Evolutionary conservation across 2,329 filamentous ascomycete species (phyloP).

Genomic region (Colletotrichum melonis): DNA sequence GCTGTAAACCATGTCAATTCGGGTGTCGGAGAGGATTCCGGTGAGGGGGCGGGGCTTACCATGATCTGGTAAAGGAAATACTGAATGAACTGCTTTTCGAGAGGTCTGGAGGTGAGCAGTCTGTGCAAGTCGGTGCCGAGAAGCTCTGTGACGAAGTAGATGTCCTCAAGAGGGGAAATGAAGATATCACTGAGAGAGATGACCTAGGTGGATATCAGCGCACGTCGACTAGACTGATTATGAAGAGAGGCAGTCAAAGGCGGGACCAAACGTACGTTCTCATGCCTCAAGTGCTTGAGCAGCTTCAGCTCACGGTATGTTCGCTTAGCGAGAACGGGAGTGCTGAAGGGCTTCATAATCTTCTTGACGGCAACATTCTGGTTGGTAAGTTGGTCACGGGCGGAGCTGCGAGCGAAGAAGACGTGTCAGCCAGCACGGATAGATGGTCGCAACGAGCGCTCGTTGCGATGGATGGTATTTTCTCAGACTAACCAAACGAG

Average conservation of each 20-base stretch:
- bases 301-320: constrained; percentile 98
- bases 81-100: constrained; percentile 99
- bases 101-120: constrained; percentile 90
- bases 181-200: constrained; percentile 99
- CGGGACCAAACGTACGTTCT: constrained; percentile 76
- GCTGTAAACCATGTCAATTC: constrained; percentile 61
- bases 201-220: constrained; percentile 67
- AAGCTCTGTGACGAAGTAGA: constrained; percentile 98
- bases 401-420: constrained; percentile 72
- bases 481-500: constrained; percentile 83
- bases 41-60: constrained; percentile 64
- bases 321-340: constrained; percentile 96
- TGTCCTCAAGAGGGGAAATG: constrained; percentile 98
- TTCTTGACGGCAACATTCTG: constrained; percentile 99
- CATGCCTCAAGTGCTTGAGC: constrained; percentile 94
- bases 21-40: constrained; percentile 8
- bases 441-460: background rate
- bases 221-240: constrained; percentile 4
- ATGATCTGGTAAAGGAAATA: constrained; percentile 99
- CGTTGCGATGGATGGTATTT: constrained; percentile 27
- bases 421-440: constrained; percentile 37
- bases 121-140: constrained; percentile 96
- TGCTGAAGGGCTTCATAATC: constrained; percentile 99
- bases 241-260: background rate
- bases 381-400: constrained; percentile 95